A percentile compares a stretch with the other conserved stretches of the same genome.
phyloP scores from a whole-genome alignment of 2,329 filamentous ascomycete species.

The Elsinoe perseae region DNA sequence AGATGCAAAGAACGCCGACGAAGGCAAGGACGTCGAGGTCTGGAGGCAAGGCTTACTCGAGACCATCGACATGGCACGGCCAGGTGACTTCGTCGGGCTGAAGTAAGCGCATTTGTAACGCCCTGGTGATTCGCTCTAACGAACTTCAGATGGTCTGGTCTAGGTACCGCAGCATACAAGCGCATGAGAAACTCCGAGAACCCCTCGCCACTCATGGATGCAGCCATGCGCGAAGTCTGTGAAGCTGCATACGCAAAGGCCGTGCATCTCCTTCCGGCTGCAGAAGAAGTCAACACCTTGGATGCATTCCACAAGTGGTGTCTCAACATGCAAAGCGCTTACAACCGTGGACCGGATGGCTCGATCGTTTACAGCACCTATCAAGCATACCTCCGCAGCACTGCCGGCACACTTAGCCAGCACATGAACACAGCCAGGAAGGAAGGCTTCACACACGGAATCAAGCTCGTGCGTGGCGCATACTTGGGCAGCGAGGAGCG shows the following conservation, averaged over 20 bases:
- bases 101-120: slow-evolving; percentile 34
- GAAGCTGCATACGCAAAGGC: slow-evolving; percentile 59
- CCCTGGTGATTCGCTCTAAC: not conserved
- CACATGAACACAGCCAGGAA: slow-evolving; percentile 42
- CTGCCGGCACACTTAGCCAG: slow-evolving; percentile 34
- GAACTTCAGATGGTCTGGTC: slow-evolving; percentile 61
- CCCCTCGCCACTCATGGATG: slow-evolving; percentile 56
- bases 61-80: slow-evolving; percentile 52
- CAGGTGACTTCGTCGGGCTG: slow-evolving; percentile 48
- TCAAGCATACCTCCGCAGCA: slow-evolving; percentile 49
- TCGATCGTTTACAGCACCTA: slow-evolving; percentile 66
- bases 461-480: slow-evolving; percentile 52
- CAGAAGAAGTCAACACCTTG: slow-evolving; percentile 74
- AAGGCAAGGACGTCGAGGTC: slow-evolving; percentile 54
- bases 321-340: slow-evolving; percentile 65
- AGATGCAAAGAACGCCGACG: slow-evolving; percentile 45
- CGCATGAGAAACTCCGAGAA: slow-evolving; percentile 55
- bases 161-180: slow-evolving; percentile 64
- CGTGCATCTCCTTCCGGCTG: slow-evolving; percentile 72
- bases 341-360: slow-evolving; percentile 51
- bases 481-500: slow-evolving; percentile 47
- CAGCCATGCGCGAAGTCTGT: slow-evolving; percentile 68
- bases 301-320: slow-evolving; percentile 75
- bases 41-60: slow-evolving; percentile 71
- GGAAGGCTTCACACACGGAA: slow-evolving; percentile 45